Base-by-base conservation (phyloP, 73 alveolate species). In the Diophrys appendiculata region DNA sequence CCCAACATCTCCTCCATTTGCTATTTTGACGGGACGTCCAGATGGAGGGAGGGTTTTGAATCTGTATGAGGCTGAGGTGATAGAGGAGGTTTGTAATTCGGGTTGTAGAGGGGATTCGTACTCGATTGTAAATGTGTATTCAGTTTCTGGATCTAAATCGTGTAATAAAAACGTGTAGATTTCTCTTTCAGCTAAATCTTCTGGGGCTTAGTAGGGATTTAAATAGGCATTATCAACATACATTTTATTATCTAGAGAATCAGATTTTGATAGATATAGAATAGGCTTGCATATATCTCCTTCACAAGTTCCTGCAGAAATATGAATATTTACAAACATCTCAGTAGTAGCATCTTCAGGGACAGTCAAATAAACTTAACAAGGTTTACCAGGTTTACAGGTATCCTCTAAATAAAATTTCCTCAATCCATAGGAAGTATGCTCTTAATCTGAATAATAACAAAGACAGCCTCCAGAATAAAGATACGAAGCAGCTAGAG, bases 1-100 rank as follows among this genome's bases (percentile, higher is more conserved):
- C 2, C 85, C 77, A 11, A 76, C 69, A 33, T 76, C 85, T 28
- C 85, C 85, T n/a, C 76, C 85, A 29, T 32, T 64, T 0, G 60
- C 29, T 0, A 76, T 60, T 25, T 18, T 65, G 29, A 53, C 31
- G 2, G 75, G 75, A 26, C 29, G 25, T 28, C 31, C 31, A 23
- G 35, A 2, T 3, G 54, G 54, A 25, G 25, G 75, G 24, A 67
- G 75, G 3, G 75, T 67, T 24, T 67, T 67, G 54, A 67, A 28
- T 5, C 54, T 25, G 53, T 1, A 67, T 14, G 35, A 23, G 25
- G 5, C 18, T 3, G 43, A 67, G 54, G 3, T 67, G 1, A 26
- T 3, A 25, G 27, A 43, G 22, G 65, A 52, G 28, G 13, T 60
- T 60, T 60, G 13, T n/a, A n/a, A n/a, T n/a, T n/a, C n/a, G n/a